phyloP scores from a whole-genome alignment of 352 stramenopile genomes.

The Pythium graminicola region DNA sequence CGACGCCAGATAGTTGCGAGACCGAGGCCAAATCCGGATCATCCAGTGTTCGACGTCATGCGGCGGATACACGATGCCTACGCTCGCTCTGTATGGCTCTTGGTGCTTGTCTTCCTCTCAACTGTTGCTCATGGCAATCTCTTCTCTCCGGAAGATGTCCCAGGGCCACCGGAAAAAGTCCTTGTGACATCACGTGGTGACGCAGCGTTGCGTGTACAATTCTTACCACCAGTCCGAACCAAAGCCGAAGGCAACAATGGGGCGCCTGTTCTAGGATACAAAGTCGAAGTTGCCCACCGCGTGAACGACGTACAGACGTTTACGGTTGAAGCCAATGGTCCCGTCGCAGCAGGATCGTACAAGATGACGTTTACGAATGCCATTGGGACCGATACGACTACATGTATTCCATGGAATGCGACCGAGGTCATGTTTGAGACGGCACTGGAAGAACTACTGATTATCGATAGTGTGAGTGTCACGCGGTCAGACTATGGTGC shows the following conservation, averaged over 20 bases:
- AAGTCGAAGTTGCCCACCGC: slow-evolving; percentile 62
- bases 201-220: slow-evolving; percentile 54
- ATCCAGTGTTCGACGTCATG: neutral
- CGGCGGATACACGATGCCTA: neutral
- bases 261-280: slow-evolving; percentile 68
- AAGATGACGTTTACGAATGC: slow-evolving; percentile 49
- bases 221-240: slow-evolving; percentile 40
- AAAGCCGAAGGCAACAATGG: slow-evolving; percentile 68
- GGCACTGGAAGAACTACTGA: slow-evolving; percentile 57
- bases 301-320: slow-evolving; percentile 71
- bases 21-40: neutral
- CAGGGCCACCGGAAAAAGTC: slow-evolving; percentile 52
- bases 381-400: slow-evolving; percentile 26
- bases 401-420: slow-evolving; percentile 68
- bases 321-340: slow-evolving; percentile 46
- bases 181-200: slow-evolving; percentile 42
- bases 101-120: slow-evolving; percentile 12
- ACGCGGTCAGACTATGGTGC: slow-evolving; percentile 41
- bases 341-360: slow-evolving; percentile 46
- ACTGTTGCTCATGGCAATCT: slow-evolving; percentile 23
- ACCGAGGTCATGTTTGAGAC: slow-evolving; percentile 58
- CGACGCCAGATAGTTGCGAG: no score
- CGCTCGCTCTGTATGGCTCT: neutral
- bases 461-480: slow-evolving; percentile 59
- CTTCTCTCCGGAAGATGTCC: slow-evolving; percentile 60